These are phyloP conservation scores for Diplodia mutila DNA, from an alignment of 2,329 filamentous ascomycete species.

Conservation along the genomic window DNA sequence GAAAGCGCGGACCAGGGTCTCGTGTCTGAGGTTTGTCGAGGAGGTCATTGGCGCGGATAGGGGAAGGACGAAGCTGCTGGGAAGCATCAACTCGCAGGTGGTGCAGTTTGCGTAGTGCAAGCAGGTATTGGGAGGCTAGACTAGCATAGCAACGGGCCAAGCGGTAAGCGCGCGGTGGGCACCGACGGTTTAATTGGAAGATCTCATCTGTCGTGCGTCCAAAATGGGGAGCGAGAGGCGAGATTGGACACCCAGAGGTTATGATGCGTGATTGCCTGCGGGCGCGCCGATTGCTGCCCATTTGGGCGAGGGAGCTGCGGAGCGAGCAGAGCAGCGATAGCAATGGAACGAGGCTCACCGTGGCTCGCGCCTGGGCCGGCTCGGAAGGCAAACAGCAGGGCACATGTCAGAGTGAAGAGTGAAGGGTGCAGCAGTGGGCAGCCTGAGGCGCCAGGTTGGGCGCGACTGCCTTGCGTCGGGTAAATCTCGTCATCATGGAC, in stretches of 20 bases:
- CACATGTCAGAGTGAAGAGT: neutral
- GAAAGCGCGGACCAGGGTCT: slow-evolving; percentile 27
- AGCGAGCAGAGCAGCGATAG: slow-evolving; percentile 6
- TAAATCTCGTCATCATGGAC: neutral
- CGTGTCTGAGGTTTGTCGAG: slow-evolving; percentile 38
- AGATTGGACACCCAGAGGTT: slow-evolving; percentile 3
- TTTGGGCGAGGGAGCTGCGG: neutral
- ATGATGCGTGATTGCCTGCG: slow-evolving; percentile 9
- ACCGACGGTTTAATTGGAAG: slow-evolving; percentile 3
- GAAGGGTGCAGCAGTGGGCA: neutral
- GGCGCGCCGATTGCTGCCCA: slow-evolving; percentile 12
- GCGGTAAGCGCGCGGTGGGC: slow-evolving; percentile 5
- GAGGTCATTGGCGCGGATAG: slow-evolving; percentile 30
- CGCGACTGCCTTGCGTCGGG: neutral
- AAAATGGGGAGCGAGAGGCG: neutral
- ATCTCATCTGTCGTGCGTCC: neutral
- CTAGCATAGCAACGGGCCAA: neutral
- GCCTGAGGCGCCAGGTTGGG: neutral
- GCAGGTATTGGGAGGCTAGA: neutral
- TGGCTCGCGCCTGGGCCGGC: neutral
- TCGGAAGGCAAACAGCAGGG: neutral
- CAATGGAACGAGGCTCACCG: neutral
- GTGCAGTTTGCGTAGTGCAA: slow-evolving; percentile 13
- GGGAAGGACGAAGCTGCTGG: slow-evolving; percentile 27
- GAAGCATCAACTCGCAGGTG: slow-evolving; percentile 16